phyloP scores from a whole-genome alignment of 257 asterid species.

The Nicotiana knightiana region DNA sequence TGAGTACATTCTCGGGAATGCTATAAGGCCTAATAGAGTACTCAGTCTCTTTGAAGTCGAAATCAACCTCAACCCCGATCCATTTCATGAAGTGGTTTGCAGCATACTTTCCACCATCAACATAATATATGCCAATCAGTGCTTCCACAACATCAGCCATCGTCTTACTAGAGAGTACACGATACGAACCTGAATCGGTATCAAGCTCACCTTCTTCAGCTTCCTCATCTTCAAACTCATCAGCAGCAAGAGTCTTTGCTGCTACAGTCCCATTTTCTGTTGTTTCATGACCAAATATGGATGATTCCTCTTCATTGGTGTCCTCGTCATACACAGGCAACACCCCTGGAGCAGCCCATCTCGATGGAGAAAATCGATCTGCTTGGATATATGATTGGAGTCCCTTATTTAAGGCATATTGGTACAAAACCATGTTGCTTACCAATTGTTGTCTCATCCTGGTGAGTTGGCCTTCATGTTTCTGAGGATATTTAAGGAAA shows the following conservation, averaged over 20 bases:
- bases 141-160: slow-evolving; percentile 99
- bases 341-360: slow-evolving; percentile 99
- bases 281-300: slow-evolving; percentile 43
- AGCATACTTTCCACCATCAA: slow-evolving; percentile 86
- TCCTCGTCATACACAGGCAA: slow-evolving; percentile 96
- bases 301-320: slow-evolving; percentile 48
- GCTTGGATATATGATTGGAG: slow-evolving; percentile 96
- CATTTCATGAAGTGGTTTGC: slow-evolving; percentile 97
- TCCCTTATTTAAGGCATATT: slow-evolving; percentile 71
- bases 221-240: slow-evolving; percentile 62
- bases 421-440: slow-evolving; percentile 83
- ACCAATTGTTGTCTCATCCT: slow-evolving; percentile 97
- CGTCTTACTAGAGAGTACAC: slow-evolving; percentile 94
- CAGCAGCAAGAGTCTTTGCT: slow-evolving; percentile 26
- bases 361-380: slow-evolving; percentile 94
- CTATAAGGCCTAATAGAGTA: slow-evolving; percentile 39
- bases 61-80: slow-evolving; percentile 84
- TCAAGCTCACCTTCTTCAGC: slow-evolving; percentile 97
- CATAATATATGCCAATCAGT: slow-evolving; percentile 83
- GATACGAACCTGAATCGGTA: slow-evolving; percentile 87
- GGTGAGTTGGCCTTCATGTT: slow-evolving; percentile 98
- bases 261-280: slow-evolving; percentile 18
- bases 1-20: slow-evolving; percentile 64
- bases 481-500: slow-evolving; percentile 85
- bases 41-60: slow-evolving; percentile 56